A percentile compares a stretch with the other conserved stretches of the same genome.
phyloP scores from a whole-genome alignment of 164 flowering plant species.

The Tetracentron sinense region DNA sequence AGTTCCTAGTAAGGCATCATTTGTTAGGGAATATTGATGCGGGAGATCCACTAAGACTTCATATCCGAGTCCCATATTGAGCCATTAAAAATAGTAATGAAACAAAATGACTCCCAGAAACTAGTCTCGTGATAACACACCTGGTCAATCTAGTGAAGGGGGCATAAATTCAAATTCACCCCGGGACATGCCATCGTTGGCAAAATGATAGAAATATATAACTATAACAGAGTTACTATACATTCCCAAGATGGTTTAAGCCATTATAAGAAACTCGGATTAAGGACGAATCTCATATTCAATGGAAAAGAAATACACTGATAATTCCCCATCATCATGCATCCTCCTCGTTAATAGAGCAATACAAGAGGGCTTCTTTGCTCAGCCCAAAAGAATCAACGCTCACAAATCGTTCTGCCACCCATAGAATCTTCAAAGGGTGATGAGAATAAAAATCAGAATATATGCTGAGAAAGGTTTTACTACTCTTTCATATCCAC shows the following conservation, averaged over 20 bases:
- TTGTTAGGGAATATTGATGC: background rate
- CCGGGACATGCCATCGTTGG: background rate
- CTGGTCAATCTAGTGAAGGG: background rate
- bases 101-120: too few species aligned
- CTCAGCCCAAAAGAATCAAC: background rate
- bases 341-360: background rate
- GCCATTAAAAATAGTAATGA: background rate
- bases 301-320: background rate
- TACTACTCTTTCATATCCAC: too few species aligned
- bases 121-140: too few species aligned
- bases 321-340: background rate
- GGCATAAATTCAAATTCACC: background rate
- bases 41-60: background rate
- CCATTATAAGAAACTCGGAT: background rate
- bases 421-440: background rate
- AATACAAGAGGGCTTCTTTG: background rate
- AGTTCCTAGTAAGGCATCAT: background rate
- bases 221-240: too few species aligned
- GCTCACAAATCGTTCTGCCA: background rate
- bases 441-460: background rate
- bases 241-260: background rate
- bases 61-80: background rate
- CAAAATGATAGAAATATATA: too few species aligned
- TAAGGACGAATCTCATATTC: background rate
- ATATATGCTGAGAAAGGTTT: too few species aligned